Evolutionary conservation across 148 eudicot species (phyloP), one percentile per base, ranked within the genome.

Genomic region (Fallopia convolvulus): DNA sequence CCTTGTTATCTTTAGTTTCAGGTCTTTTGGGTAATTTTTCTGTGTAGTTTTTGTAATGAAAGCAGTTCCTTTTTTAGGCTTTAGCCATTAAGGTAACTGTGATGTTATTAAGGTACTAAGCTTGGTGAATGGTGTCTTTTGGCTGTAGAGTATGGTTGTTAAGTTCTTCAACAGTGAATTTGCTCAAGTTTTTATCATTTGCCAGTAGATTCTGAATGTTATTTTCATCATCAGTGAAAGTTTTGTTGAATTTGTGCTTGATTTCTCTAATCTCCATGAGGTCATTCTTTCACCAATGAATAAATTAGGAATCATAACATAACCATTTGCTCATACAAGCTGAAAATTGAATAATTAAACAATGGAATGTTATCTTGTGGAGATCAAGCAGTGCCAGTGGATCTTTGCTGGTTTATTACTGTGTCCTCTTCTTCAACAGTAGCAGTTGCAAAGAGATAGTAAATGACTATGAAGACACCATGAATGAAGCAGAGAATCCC

Each of bases 401-500:
- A 41, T 18, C 82, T 74, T 74, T 81, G 82, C 21, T 77, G 68
- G 74, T 52, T 76, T 55, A 68, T 70, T 2, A 65, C 72, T 1
- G 46, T 44, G 2, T 78, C 80, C 41, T 84, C 86, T 53, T 81
- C 84, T 8, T 81, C 80, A 23, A 74, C 66, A 33, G 78, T 36
- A 7, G 85, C 87, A 13, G 83, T 42, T 2, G 83, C 76, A 39
- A 78, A 80, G 26, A 82, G 80, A n/a, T 85, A 85, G 36, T 85
- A 85, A 63, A 84, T 81, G 33, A 76, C 76, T 0, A 80, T 47
- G 79, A 82, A 85, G 13, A 85, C 39, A 14, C 87, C 85, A 72
- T 85, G 87, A 15, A 82, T 46, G 77, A 85, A 85, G 50, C 87
- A 85, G 11, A 85, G 42, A 26, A 85, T 73, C 32, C 87, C 87